Evolutionary conservation across 2,329 filamentous ascomycete species (phyloP), one percentile per base, ranked within the genome.

Genomic region (Cladosporium cucumerinum): DNA sequence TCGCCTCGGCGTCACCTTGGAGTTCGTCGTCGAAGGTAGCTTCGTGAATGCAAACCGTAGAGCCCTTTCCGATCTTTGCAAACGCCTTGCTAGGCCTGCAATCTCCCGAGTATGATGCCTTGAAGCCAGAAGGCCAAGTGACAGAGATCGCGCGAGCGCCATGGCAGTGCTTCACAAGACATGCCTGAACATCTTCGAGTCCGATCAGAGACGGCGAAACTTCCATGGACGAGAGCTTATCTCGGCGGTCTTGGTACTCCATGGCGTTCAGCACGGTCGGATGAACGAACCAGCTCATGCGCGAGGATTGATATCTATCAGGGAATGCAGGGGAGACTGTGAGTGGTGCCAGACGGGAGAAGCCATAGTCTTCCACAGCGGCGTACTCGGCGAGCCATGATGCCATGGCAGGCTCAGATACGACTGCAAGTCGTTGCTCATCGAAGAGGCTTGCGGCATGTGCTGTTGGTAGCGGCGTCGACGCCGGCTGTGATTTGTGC

Each of bases 1-100:
- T 99, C 60, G 89, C 91, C 30, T 84, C 75, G 4, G 95, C 95
- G 72, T 97, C 93, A 18, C 84, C 86, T 46, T 78, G 72, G 71
- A 97, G 85, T 72, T 95, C 91, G 74, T 97, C 92, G 70, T 95
- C 92, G 74, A 99, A 98, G 0, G 95, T 99, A 67, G 93, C 93
- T 82, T 99, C 95, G 80, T 99, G 95, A 64, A 99, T 87, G 5
- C 97, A 86, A 7, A 99, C 84, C 16, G 94, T 96, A 1, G 90
- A 88, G 67, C 87, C 88, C 54, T 81, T 80, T 54, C 91, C 96
- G 59, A 94, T 89, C 14, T 77, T 70, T 0, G 87, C 86, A 73
- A 99, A 97, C 0, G 79, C 74, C 2, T 79, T 72, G 4, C 87
- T 92, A 0, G 95, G 95, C 7, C 95, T 86, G 75, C 94, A 98